A percentile compares a stretch with the other conserved stretches of the same genome.
Conservation (phyloP, 345 rosid species). For the Hibiscus mutabilis region DNA sequence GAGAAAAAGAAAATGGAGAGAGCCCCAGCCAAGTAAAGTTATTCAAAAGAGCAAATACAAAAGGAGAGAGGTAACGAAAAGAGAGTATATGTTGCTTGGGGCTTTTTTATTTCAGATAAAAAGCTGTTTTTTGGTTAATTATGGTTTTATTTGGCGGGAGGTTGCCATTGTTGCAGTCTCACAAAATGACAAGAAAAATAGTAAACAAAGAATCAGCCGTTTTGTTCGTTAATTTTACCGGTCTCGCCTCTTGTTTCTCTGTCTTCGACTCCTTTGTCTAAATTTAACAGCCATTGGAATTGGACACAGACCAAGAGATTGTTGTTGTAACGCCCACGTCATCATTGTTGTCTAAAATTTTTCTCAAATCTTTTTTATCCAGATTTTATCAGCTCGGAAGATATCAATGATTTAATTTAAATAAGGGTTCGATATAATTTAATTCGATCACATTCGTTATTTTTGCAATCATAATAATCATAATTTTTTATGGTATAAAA, state of each 20-base stretch:
- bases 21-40: background rate
- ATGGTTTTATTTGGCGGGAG: background rate
- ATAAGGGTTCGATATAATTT: no score
- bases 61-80: background rate
- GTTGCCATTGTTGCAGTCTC: background rate
- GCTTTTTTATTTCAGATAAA: background rate
- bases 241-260: slow-evolving; percentile 1
- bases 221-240: slow-evolving; percentile 1
- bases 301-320: background rate
- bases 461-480: no score
- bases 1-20: background rate
- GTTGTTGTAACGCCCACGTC: background rate
- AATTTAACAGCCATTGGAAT: background rate
- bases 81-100: background rate
- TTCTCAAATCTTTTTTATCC: no score
- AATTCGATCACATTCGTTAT: no score
- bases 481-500: no score
- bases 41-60: background rate
- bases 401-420: no score
- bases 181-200: background rate
- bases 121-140: background rate
- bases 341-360: background rate
- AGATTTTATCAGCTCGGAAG: background rate
- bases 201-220: background rate
- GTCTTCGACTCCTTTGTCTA: background rate